Evolutionary conservation across 805 yeast genomes (phyloP), one percentile per base, ranked within the genome.

Genomic region (Myxozyma sirexii): DNA sequence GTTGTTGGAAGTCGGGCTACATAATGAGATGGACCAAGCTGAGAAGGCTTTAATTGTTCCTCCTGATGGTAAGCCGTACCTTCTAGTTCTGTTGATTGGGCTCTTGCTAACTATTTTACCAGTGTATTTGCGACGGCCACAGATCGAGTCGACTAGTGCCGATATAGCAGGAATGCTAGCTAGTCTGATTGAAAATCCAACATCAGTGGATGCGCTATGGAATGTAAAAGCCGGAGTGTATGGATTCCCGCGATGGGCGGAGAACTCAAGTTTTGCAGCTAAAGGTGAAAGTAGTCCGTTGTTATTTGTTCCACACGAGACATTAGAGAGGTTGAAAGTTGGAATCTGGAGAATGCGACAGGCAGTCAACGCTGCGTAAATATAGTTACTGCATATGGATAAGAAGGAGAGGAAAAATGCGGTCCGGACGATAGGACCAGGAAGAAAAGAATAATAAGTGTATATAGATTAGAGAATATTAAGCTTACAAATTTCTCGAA

Each of bases 341-440:
- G 66, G 64, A 4, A 50, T 60, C 8, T 62, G 66, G 66, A 27
- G 59, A 19, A 60, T 62, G 66, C 51, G 57, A 13, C 55, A 53
- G 27, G 55, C 33, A 23, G 38, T 27, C 5, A 31, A 13, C 8
- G 43, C 26, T 6, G 19, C 13, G 10, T n/a, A 19, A 17, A 8
- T 33, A n/a, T 47, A 13, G 7, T n/a, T n/a, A n/a, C n/a, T n/a
- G n/a, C n/a, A n/a, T n/a, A n/a, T n/a, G n/a, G n/a, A n/a, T n/a
- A n/a, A n/a, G n/a, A n/a, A n/a, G n/a, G n/a, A n/a, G n/a, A n/a
- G n/a, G n/a, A n/a, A n/a, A n/a, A n/a, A n/a, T n/a, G n/a, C n/a
- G n/a, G n/a, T n/a, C n/a, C n/a, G n/a, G n/a, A n/a, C n/a, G n/a
- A n/a, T n/a, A n/a, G n/a, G n/a, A n/a, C n/a, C n/a, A n/a, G n/a